These are phyloP conservation scores for Suillus brevipes DNA, from an alignment of 768 basidiomycete species.

Conservation along the genomic window DNA sequence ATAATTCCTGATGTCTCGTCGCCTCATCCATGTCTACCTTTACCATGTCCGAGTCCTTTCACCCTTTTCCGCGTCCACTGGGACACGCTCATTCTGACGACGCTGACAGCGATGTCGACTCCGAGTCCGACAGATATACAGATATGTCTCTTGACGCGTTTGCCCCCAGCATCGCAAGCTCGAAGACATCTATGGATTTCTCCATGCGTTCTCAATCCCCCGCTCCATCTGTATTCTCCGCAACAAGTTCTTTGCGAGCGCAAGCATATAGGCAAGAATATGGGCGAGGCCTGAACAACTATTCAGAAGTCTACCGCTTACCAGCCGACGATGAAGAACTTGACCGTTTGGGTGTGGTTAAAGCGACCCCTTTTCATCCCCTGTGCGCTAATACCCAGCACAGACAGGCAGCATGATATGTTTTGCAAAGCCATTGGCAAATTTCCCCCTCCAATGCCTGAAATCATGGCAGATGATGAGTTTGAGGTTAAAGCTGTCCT, in stretches of 20 bases:
- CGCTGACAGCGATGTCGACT: conserved; percentile 43
- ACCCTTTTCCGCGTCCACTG: conserved; percentile 9
- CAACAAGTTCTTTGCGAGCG: conserved; percentile 62
- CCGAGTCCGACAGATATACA: conserved; percentile 45
- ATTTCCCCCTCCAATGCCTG: conserved; percentile 57
- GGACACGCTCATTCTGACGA: conserved; percentile 37
- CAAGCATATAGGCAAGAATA: conserved; percentile 64
- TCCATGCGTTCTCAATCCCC: conserved; percentile 70
- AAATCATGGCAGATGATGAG: conserved; percentile 60
- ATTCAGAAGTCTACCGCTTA: conserved; percentile 75
- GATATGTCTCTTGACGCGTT: conserved; percentile 42
- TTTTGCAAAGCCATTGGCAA: conserved; percentile 66
- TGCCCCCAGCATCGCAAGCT: conserved; percentile 42
- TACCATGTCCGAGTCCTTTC: conserved; percentile 15
- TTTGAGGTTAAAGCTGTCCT: conserved; percentile 63
- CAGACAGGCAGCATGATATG: conserved; percentile 70
- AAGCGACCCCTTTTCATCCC: conserved; percentile 2
- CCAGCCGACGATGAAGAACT: conserved; percentile 81
- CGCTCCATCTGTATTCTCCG: conserved; percentile 64
- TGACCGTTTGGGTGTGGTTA: conserved; percentile 58
- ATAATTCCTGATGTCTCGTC: conserved; percentile 5
- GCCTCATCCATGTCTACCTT: conserved; percentile 16
- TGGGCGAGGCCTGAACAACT: conserved; percentile 71
- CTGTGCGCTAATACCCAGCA: conserved; percentile 13
- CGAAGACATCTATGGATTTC: conserved; percentile 56